Evolutionary conservation across 1,284 basidiomycete genomes (phyloP), one percentile per base, ranked within the genome.

Genomic region (Boletus smithii): DNA sequence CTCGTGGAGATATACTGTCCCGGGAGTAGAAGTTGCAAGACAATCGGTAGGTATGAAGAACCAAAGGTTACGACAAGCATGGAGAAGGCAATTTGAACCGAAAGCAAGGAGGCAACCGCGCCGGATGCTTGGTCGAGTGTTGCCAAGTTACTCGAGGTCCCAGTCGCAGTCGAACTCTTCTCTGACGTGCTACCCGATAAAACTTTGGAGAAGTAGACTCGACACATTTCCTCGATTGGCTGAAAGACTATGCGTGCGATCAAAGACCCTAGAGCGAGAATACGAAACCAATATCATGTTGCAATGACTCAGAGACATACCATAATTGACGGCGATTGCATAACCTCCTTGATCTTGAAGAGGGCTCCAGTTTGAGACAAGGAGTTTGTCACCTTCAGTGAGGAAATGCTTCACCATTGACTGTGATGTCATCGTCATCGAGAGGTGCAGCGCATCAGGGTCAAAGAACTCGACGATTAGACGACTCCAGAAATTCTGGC

Each of bases 361-460:
- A 10, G 88, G 83, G 49, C 90, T 91, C 53, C 92, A 82, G 57
- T 79, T 80, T 0, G 90, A 89, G 20, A 97, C 76, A 2, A 95
- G 79, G 39, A 99, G 73, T 59, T 97, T 93, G 68, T 99, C 97
- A 9, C 91, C 93, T 65, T 99, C 97, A 0, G 95, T 98, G 24
- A 99, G 73, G 53, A 95, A 77, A 63, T 99, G 95, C 66, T 99
- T 99, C 57, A 98, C 75, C 3, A 97, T 58, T 2, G 88, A 91
- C 66, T 97, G 94, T 6, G 73, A 76, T 5, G 88, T 91, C 79
- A 98, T 91, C 0, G 86, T 90, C 45, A 79, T 66, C 0, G 88
- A 84, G 2, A 95, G 73, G 26, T 70, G 69, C 16, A 88, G 65
- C 18, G 77, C 60, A 22, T 70, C 61, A 4, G 66, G 59, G 53